phyloP scores from a whole-genome alignment of 2,329 filamentous ascomycete species.

The Fusarium sp. region DNA sequence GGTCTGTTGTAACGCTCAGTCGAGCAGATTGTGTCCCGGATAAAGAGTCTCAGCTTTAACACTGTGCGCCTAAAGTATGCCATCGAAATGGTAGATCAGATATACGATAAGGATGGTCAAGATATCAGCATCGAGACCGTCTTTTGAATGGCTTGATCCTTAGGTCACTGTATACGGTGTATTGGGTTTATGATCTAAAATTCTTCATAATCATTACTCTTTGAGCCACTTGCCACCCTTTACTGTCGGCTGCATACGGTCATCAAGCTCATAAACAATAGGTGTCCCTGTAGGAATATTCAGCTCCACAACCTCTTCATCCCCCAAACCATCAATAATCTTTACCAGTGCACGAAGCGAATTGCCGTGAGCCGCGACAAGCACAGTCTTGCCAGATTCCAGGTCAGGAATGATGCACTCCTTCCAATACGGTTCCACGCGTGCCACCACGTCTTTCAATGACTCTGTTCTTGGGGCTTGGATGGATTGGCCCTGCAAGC shows the following conservation, averaged over 20 bases:
- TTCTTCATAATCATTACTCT: not conserved
- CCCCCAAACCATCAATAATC: not conserved
- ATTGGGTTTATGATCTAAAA: too few species aligned
- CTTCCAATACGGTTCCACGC: not conserved
- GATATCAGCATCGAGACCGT: not conserved
- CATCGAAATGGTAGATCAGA: not conserved
- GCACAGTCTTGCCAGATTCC: not conserved
- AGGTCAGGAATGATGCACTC: not conserved
- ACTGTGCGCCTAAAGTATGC: not conserved
- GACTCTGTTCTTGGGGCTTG: not conserved
- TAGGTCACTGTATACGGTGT: not conserved
- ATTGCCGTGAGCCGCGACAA: not conserved
- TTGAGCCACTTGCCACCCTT: not conserved
- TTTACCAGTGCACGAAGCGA: not conserved
- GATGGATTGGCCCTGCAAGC: not conserved
- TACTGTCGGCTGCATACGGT: not conserved
- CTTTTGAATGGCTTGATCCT: not conserved
- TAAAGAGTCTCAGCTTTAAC: not conserved
- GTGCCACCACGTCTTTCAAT: not conserved
- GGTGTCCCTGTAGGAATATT: not conserved
- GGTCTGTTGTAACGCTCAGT: not conserved
- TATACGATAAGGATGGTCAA: not conserved
- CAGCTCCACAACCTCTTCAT: not conserved
- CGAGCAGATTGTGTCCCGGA: not conserved
- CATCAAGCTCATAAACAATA: not conserved